A percentile compares a stretch with the other conserved stretches of the same genome.
Evolutionary conservation across 2,329 filamentous ascomycete species (phyloP).

Genomic region (Exophiala alcalophila): DNA sequence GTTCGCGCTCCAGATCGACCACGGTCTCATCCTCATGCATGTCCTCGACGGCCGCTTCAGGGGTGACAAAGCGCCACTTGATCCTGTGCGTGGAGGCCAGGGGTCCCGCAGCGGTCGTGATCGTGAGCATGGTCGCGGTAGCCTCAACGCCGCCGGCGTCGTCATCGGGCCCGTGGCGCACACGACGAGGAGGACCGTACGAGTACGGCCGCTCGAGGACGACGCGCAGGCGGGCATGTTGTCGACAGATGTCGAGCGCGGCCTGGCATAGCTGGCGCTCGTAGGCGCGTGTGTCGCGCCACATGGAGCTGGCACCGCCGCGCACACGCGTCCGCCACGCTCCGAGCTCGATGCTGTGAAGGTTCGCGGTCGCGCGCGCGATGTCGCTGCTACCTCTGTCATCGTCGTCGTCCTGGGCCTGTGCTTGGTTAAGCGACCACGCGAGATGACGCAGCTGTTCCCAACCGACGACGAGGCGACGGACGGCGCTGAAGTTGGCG

Average conservation of each 20-base stretch:
- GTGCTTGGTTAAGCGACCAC: slow-evolving; percentile 12
- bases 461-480: slow-evolving; percentile 19
- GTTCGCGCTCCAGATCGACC: slow-evolving; percentile 3
- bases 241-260: slow-evolving; percentile 15
- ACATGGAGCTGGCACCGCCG: background rate
- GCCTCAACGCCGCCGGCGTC: too few species aligned
- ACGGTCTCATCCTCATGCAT: background rate
- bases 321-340: slow-evolving; percentile 5
- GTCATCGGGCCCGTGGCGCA: too few species aligned
- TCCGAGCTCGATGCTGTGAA: slow-evolving; percentile 5
- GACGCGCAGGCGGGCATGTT: slow-evolving; percentile 8
- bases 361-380: background rate
- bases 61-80: slow-evolving; percentile 12
- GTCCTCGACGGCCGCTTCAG: background rate
- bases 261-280: slow-evolving; percentile 15
- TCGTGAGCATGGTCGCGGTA: too few species aligned
- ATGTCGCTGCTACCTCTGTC: too few species aligned
- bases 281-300: slow-evolving; percentile 8
- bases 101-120: background rate
- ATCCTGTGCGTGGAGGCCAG: too few species aligned
- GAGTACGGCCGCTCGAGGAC: slow-evolving; percentile 12
- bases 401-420: too few species aligned
- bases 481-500: slow-evolving; percentile 10
- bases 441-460: slow-evolving; percentile 14
- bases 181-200: too few species aligned